Base-by-base conservation (phyloP, 352 stramenopile species). In the Globisporangium cylindrosporum region DNA sequence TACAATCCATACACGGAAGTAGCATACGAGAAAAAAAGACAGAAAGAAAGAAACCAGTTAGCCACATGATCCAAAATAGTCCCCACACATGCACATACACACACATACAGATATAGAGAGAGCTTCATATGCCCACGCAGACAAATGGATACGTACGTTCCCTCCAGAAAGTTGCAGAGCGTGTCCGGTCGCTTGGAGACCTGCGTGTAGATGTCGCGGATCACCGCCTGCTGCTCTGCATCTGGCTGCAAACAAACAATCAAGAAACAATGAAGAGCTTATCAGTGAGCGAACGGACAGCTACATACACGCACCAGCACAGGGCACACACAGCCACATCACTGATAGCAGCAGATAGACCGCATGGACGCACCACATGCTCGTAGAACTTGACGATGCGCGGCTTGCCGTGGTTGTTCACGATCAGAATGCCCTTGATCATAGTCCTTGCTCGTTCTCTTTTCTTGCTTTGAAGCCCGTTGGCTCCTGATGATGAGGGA, bases 301-400 rank as follows among this genome's bases (percentile, higher is more conserved):
- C 43, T 51, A 25, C 48, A 51, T 29, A 22, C n/a, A 60, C 7
- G 32, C 25, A 18, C 15, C 49, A 15, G 49, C 56, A 29, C n/a
- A 62, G 32, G 3, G 22, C 4, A 29, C 29, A 49, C n/a, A 49
- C 4, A 61, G 9, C 4, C 15, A 15, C 29, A 27, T 5, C 22
- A 12, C 32, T 27, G 32, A 38, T 38, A 32, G 9, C 10, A 62
- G n/a, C 20, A 48, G 4, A n/a, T 20, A 58, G 22, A 66, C 3
- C 12, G 29, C 60, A 12, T 8, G 18, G 18, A 88, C 91, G 82
- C 74, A 98, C 94, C 78, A 99, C 95, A 41, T 96, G 93, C 86
- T 99, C 96, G 80, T 99, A 99, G 86, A 99, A 99, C 87, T 99
- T 99, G 74, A 97, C 92, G 61, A 99, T 92, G 34, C 98, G 96